Percentiles rank a stretch among this genome's conserved stretches.
Evolutionary conservation across 805 yeast species (phyloP).

Genomic region (Yarrowia sp.): DNA sequence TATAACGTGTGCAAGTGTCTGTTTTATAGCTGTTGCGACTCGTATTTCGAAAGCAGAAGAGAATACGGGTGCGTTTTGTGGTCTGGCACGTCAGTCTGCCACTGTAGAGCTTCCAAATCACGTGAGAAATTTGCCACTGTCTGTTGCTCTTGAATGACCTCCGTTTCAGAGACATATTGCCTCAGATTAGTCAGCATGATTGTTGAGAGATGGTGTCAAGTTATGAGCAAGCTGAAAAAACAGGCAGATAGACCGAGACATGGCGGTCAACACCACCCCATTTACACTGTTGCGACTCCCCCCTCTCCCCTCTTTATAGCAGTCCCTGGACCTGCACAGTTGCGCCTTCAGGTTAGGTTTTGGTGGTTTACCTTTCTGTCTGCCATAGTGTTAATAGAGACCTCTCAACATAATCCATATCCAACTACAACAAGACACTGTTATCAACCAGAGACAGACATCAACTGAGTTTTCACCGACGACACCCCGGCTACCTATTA

Average conservation of each 20-base stretch:
- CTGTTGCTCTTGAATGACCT: neutral
- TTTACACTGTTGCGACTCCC: neutral
- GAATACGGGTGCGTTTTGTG: no score
- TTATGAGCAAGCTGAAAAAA: neutral
- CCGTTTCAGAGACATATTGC: neutral
- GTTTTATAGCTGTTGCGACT: neutral
- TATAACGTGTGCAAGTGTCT: slow-evolving; percentile 18
- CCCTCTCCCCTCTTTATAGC: neutral
- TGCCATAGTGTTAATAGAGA: slow-evolving; percentile 11
- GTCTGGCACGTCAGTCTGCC: no score
- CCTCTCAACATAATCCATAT: slow-evolving; percentile 12
- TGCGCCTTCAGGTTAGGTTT: slow-evolving; percentile 26
- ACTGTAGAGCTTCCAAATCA: no score
- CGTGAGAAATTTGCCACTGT: neutral
- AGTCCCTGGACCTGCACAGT: no score
- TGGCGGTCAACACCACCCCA: no score
- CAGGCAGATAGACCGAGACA: neutral
- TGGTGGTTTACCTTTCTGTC: slow-evolving; percentile 25
- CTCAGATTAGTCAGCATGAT: slow-evolving; percentile 11
- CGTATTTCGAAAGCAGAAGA: neutral
- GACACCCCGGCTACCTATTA: slow-evolving; percentile 20
- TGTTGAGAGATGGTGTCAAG: neutral
- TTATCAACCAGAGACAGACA: slow-evolving; percentile 18
- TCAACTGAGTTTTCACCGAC: slow-evolving; percentile 16
- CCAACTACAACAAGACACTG: neutral